Percentiles rank a stretch among this genome's conserved stretches.
phyloP scores from a whole-genome alignment of 371 early-diverging fungal genomes.

The Dichotomocladium elegans region DNA sequence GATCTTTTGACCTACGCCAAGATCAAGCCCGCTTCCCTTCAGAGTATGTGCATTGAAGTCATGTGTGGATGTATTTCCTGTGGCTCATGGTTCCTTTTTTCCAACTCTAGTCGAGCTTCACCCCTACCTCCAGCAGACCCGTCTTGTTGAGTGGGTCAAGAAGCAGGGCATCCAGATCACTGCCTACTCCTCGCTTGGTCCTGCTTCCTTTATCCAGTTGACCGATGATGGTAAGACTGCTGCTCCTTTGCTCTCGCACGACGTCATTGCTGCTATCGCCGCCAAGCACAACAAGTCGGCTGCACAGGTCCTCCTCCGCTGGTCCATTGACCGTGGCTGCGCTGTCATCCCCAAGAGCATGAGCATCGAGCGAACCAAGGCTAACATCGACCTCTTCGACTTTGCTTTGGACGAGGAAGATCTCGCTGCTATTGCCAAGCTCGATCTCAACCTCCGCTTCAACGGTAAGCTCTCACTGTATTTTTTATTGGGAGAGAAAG shows the following conservation, averaged over 20 bases:
- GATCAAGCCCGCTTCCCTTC: constrained; percentile 23
- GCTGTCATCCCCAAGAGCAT: constrained; percentile 68
- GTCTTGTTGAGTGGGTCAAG: constrained; percentile 29
- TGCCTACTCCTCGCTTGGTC: constrained; percentile 44
- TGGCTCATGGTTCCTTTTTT: neutral
- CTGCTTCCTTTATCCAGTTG: constrained; percentile 28
- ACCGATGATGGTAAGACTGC: constrained; percentile 1
- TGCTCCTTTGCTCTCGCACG: constrained; percentile 17
- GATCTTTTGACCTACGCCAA: constrained; percentile 32
- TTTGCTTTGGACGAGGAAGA: constrained; percentile 27
- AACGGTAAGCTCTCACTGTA: constrained; percentile 12
- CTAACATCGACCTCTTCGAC: constrained; percentile 24
- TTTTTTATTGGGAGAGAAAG: neutral
- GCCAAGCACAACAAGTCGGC: constrained; percentile 17
- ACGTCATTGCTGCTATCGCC: constrained; percentile 10
- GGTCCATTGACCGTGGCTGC: constrained; percentile 48
- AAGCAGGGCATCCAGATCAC: constrained; percentile 39
- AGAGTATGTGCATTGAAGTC: constrained; percentile 3
- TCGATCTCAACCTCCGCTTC: constrained; percentile 31
- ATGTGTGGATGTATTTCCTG: neutral
- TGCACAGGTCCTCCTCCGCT: constrained; percentile 50
- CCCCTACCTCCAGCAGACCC: constrained; percentile 56
- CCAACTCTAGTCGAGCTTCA: constrained; percentile 46
- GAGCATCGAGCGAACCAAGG: constrained; percentile 41
- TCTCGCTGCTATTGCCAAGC: constrained; percentile 15